These are phyloP conservation scores for Erythrophleum fordii DNA, from an alignment of 306 rosid genomes.

Conservation along the genomic window DNA sequence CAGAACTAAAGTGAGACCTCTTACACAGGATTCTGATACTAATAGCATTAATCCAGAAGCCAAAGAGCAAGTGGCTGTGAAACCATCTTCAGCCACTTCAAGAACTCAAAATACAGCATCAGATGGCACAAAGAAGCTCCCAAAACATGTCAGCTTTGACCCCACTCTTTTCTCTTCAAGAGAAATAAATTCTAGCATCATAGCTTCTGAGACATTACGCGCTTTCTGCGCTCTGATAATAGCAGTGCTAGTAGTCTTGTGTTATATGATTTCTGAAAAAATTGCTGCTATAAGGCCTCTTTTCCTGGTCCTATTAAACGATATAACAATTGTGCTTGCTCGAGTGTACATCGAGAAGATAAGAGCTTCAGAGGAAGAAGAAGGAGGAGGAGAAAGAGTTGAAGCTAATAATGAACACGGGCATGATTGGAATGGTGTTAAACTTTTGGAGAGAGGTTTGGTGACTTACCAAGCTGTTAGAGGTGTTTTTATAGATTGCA, in stretches of 20 bases:
- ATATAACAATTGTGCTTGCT: constrained; percentile 60
- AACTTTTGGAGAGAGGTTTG: constrained; percentile 84
- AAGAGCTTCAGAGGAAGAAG: constrained; percentile 42
- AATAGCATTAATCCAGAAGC: neutral
- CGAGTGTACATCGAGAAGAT: constrained; percentile 47
- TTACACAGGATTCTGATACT: neutral
- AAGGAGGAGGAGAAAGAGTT: constrained; percentile 43
- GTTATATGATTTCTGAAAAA: constrained; percentile 48
- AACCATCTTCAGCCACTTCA: constrained; percentile 26
- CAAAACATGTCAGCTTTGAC: neutral
- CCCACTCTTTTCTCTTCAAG: constrained; percentile 63
- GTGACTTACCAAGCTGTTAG: constrained; percentile 76
- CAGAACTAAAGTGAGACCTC: constrained; percentile 6
- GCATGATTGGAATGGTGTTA: constrained; percentile 71
- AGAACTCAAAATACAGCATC: constrained; percentile 10
- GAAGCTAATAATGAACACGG: constrained; percentile 38
- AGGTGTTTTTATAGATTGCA: constrained; percentile 75
- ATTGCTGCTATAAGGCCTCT: constrained; percentile 67
- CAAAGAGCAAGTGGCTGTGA: neutral
- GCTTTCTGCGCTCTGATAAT: constrained; percentile 57
- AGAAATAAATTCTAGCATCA: constrained; percentile 58
- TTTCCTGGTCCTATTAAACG: constrained; percentile 67
- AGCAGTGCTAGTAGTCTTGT: constrained; percentile 64
- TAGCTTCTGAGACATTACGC: constrained; percentile 67
- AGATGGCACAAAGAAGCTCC: constrained; percentile 17